Percentiles rank a stretch among this genome's conserved stretches.
These are phyloP conservation scores for Pseudozyma thailandica DNA, from an alignment of 1,284 basidiomycete species.

Conservation along the genomic window DNA sequence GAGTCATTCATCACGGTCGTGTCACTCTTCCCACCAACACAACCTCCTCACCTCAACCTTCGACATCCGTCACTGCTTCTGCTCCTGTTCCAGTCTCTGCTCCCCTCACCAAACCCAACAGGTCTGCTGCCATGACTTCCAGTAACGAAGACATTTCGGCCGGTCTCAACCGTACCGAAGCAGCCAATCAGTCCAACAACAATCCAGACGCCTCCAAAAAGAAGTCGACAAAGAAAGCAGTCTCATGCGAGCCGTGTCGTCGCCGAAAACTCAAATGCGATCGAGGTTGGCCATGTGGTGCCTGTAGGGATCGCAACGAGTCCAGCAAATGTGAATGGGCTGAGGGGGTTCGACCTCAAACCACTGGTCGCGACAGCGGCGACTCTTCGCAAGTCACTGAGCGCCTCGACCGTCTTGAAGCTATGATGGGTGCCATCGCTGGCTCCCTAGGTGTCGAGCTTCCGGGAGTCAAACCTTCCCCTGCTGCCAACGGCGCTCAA, in stretches of 20 bases:
- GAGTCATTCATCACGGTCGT: constrained; percentile 12
- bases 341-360: constrained; percentile 57
- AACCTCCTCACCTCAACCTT: not conserved
- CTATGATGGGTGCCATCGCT: constrained; percentile 52
- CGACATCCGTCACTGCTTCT: not conserved
- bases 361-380: constrained; percentile 44
- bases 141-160: constrained; percentile 5
- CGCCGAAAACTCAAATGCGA: constrained; percentile 62
- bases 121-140: constrained; percentile 32
- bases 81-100: not conserved
- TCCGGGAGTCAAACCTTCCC: constrained; percentile 19
- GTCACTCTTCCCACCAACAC: constrained; percentile 19
- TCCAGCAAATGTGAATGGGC: constrained; percentile 61
- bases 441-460: constrained; percentile 40
- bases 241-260: constrained; percentile 61
- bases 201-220: constrained; percentile 24
- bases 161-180: not conserved
- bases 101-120: constrained; percentile 6
- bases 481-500: constrained; percentile 4
- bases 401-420: constrained; percentile 53
- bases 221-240: constrained; percentile 60
- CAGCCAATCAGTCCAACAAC: constrained; percentile 5
- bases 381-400: constrained; percentile 38
- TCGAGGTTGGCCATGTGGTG: constrained; percentile 56
- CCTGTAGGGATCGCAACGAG: constrained; percentile 52